Conservation (phyloP, 495 filamentous ascomycete genomes). For the Symbiotaphrina buchneri region DNA sequence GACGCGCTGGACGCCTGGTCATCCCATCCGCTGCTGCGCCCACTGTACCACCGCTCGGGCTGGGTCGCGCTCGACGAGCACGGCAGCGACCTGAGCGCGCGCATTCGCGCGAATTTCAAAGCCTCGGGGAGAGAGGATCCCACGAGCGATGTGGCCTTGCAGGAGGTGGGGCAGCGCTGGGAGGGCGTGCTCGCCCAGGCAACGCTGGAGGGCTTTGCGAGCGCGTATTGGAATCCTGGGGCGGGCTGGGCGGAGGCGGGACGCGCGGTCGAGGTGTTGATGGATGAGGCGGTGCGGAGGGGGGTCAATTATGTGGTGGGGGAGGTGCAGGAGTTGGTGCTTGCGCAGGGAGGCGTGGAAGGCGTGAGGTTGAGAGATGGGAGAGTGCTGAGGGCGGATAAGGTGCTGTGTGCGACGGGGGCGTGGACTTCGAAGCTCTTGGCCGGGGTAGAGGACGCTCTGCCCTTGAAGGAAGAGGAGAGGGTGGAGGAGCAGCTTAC, state of each 20-base stretch:
- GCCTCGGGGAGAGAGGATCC: background rate
- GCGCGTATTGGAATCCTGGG: constrained; percentile 15
- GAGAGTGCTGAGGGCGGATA: constrained; percentile 6
- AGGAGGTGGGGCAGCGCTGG: background rate
- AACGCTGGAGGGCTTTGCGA: constrained; percentile 2
- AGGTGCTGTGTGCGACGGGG: constrained; percentile 8
- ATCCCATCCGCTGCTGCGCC: constrained; percentile 3
- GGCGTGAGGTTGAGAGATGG: constrained; percentile 11
- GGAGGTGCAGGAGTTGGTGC: constrained; percentile 12
- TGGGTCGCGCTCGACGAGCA: constrained; percentile 10
- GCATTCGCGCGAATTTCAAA: background rate
- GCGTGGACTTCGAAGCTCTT: constrained; percentile 14
- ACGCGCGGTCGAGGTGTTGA: constrained; percentile 13
- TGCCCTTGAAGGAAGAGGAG: constrained; percentile 9
- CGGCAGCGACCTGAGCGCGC: background rate
- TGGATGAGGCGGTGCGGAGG: constrained; percentile 9
- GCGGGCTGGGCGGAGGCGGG: constrained; percentile 20
- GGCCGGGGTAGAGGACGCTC: constrained; percentile 12
- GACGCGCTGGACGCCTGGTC: constrained; percentile 12
- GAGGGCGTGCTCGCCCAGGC: background rate
- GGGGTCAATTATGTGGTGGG: constrained; percentile 15
- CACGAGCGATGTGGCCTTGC: background rate
- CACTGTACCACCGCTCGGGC: constrained; percentile 14
- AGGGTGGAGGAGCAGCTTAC: constrained; percentile 16
- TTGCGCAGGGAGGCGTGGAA: constrained; percentile 6